Evolutionary conservation across 129 eudicot genomes (phyloP), one percentile per base, ranked within the genome.

Genomic region (Smallanthus sonchifolius): DNA sequence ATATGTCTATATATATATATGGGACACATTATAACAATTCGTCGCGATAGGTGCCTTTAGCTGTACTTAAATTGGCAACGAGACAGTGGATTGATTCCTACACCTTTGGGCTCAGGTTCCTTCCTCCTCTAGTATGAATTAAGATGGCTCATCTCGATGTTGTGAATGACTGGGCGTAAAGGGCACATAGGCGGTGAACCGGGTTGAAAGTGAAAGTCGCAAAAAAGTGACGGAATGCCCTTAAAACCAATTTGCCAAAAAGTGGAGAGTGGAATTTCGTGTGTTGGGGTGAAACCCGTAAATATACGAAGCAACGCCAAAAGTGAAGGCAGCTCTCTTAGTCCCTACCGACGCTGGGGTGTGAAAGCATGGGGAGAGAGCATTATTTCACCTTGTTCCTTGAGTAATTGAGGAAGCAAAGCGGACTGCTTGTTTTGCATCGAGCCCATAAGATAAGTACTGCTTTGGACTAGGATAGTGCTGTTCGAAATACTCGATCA

Each of bases 231-330:
- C n/a, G n/a, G n/a, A n/a, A n/a, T n/a, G n/a, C n/a, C n/a, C n/a
- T n/a, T n/a, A n/a, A n/a, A n/a, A n/a, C n/a, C n/a, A n/a, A n/a
- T n/a, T n/a, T n/a, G n/a, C n/a, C n/a, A n/a, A n/a, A n/a, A n/a
- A n/a, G n/a, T n/a, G n/a, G n/a, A n/a, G n/a, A n/a, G n/a, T n/a
- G n/a, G n/a, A n/a, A n/a, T n/a, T n/a, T n/a, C n/a, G 2, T 48
- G 17, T 48, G 55, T 48, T 19, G 62, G 30, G 62, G 62, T 55
- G 69, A 65, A 15, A 61, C 38, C 69, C 13, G 34, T 64, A 65
- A 65, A n/a, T 65, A 65, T 65, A 65, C 44, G 32, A 64, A 64
- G 69, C 30, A 65, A 65, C 52, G 34, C 51, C 51, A 65, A 65
- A 65, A 65, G 34, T 10, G 4, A 66, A 42, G 71, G 71, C 54